Conservation (phyloP, 164 flowering plant genomes). For the Piper betle region DNA sequence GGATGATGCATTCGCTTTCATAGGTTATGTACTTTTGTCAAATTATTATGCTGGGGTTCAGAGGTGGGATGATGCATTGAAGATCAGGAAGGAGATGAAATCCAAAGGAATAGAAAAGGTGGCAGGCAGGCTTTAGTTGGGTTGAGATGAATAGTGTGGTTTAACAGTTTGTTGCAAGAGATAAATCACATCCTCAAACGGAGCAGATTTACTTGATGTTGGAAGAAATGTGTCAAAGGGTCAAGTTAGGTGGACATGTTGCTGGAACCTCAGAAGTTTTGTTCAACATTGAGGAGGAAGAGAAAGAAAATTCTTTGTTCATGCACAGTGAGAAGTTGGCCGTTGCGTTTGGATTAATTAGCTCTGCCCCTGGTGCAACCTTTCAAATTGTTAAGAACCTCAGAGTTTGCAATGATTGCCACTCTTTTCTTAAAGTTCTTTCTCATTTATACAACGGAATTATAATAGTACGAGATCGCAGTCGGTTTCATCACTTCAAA, state of each 20-base stretch:
- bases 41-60: slow-evolving; percentile 14
- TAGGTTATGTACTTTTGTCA: slow-evolving; percentile 12
- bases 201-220: slow-evolving; percentile 20
- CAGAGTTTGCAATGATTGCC: slow-evolving; percentile 29
- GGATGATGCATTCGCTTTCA: too few species aligned
- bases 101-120: slow-evolving; percentile 10
- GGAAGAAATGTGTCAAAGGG: slow-evolving; percentile 17
- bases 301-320: slow-evolving; percentile 14
- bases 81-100: slow-evolving; percentile 12
- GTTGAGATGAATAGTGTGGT: slow-evolving; percentile 14
- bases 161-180: slow-evolving; percentile 13
- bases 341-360: slow-evolving; percentile 23
- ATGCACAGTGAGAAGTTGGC: slow-evolving; percentile 26
- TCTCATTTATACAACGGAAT: slow-evolving; percentile 17
- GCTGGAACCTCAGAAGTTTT: slow-evolving; percentile 15
- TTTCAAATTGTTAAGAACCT: slow-evolving; percentile 28
- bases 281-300: slow-evolving; percentile 25
- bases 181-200: slow-evolving; percentile 15
- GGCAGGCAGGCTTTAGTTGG: slow-evolving; percentile 17
- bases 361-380: slow-evolving; percentile 5
- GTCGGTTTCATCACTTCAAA: slow-evolving; percentile 29
- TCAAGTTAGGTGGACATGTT: slow-evolving; percentile 18
- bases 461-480: slow-evolving; percentile 24
- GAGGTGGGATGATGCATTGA: slow-evolving; percentile 11
- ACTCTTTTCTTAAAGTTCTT: slow-evolving; percentile 20